phyloP scores from a whole-genome alignment of 2,329 filamentous ascomycete species.

The Cordyceps tenuipes region DNA sequence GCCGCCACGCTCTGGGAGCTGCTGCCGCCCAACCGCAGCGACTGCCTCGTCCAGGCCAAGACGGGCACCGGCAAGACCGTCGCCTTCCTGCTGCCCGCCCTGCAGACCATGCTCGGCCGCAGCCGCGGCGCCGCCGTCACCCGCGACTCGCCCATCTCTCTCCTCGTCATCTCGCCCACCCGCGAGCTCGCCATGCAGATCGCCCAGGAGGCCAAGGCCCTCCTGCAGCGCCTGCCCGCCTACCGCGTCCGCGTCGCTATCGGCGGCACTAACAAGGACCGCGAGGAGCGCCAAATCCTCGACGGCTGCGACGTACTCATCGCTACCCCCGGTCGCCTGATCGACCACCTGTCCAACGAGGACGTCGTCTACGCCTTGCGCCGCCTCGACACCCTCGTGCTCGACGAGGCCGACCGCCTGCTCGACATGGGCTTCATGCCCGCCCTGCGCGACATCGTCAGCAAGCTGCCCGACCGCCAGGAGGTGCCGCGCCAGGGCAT shows the following conservation, averaged over 20 bases:
- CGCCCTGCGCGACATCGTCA: slow-evolving; percentile 67
- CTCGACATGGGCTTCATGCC: slow-evolving; percentile 81
- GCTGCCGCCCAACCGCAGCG: slow-evolving; percentile 35
- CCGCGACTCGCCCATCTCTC: slow-evolving; percentile 37
- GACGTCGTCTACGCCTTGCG: slow-evolving; percentile 60
- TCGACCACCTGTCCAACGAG: slow-evolving; percentile 70
- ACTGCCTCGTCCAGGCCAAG: slow-evolving; percentile 70
- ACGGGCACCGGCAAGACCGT: slow-evolving; percentile 84
- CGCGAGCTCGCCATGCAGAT: slow-evolving; percentile 65
- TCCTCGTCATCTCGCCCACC: slow-evolving; percentile 62
- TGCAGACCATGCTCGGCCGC: slow-evolving; percentile 61
- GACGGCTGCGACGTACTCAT: slow-evolving; percentile 71
- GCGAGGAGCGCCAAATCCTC: slow-evolving; percentile 62
- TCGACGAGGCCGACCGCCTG: slow-evolving; percentile 75
- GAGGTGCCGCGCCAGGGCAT: slow-evolving; percentile 59
- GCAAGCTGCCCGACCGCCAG: slow-evolving; percentile 55
- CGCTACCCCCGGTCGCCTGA: slow-evolving; percentile 68
- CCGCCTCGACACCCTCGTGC: slow-evolving; percentile 66
- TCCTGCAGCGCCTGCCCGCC: slow-evolving; percentile 63
- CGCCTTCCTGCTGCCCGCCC: slow-evolving; percentile 74
- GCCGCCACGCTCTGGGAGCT: slow-evolving; percentile 41
- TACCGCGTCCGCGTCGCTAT: slow-evolving; percentile 74
- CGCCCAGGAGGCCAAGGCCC: slow-evolving; percentile 58
- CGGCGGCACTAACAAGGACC: slow-evolving; percentile 67
- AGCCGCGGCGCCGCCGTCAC: slow-evolving; percentile 20